A percentile compares a stretch with the other conserved stretches of the same genome.
Evolutionary conservation across 305 asterid species (phyloP).

Genomic region (Fraxinus baroniana): DNA sequence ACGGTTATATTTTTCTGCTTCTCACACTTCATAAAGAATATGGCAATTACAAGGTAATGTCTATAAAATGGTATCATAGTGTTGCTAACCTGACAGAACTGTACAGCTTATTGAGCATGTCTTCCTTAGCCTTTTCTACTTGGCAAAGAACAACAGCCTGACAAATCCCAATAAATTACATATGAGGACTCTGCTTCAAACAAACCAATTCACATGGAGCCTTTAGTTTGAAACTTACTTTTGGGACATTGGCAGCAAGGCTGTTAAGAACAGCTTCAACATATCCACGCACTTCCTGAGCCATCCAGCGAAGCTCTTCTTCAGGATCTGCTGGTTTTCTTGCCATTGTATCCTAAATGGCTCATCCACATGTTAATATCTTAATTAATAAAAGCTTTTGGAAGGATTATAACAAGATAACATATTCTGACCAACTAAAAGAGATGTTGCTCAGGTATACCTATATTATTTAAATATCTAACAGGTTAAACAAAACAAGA

Average conservation of each 20-base stretch:
- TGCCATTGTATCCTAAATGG: slow-evolving; percentile 80
- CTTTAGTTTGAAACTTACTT: slow-evolving; percentile 42
- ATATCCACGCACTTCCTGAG: slow-evolving; percentile 99
- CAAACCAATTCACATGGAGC: slow-evolving; percentile 8
- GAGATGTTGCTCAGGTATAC: neutral
- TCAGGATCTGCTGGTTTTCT: slow-evolving; percentile 98
- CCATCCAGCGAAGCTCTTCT: slow-evolving; percentile 99
- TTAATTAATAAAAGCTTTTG: neutral
- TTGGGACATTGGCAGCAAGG: slow-evolving; percentile 99
- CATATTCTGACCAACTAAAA: neutral
- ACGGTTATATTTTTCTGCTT: slow-evolving; percentile 5
- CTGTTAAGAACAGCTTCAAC: slow-evolving; percentile 99
- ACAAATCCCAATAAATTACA: slow-evolving; percentile 25
- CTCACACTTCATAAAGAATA: neutral
- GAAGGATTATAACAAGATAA: neutral
- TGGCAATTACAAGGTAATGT: neutral
- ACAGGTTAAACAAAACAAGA: neutral
- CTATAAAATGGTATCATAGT: neutral
- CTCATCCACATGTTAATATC: slow-evolving; percentile 11
- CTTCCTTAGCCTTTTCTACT: slow-evolving; percentile 99
- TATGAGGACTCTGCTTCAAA: slow-evolving; percentile 20
- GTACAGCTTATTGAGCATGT: slow-evolving; percentile 93
- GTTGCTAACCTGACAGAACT: slow-evolving; percentile 76
- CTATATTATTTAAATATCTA: neutral
- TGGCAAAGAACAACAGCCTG: slow-evolving; percentile 99